These are phyloP conservation scores for Nectriaceae sp. DNA, from an alignment of 2,329 filamentous ascomycete genomes.

Conservation along the genomic window DNA sequence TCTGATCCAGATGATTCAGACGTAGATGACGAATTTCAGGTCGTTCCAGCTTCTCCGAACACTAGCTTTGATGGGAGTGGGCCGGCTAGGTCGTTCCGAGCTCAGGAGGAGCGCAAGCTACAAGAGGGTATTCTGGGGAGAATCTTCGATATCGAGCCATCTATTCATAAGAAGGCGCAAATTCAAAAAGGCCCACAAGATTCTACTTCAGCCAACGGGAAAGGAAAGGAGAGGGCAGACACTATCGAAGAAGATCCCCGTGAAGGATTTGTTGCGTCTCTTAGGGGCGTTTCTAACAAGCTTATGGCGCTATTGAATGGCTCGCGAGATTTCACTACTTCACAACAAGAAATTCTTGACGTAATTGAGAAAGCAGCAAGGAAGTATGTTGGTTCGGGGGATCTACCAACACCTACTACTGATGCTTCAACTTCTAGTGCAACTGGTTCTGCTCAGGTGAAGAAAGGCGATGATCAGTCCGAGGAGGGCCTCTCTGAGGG, in stretches of 20 bases:
- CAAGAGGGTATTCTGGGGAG: constrained; percentile 56
- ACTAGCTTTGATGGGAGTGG: constrained; percentile 40
- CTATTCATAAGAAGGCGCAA: constrained; percentile 37
- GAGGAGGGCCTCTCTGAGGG: constrained; percentile 3
- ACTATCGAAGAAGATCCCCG: constrained; percentile 25
- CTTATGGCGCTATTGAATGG: constrained; percentile 44
- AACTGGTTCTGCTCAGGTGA: constrained; percentile 1
- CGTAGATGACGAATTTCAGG: constrained; percentile 56
- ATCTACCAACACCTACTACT: constrained; percentile 20
- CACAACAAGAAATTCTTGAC: constrained; percentile 51
- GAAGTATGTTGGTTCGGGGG: constrained; percentile 48
- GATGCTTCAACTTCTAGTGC: constrained; percentile 12
- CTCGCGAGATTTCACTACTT: constrained; percentile 32
- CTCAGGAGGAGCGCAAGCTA: constrained; percentile 54
- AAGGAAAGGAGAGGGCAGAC: constrained; percentile 23
- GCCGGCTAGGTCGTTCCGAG: constrained; percentile 48
- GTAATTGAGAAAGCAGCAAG: constrained; percentile 52
- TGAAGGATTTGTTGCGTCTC: constrained; percentile 31
- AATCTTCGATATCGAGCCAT: constrained; percentile 54
- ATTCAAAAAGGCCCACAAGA: constrained; percentile 26
- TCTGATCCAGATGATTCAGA: constrained; percentile 53
- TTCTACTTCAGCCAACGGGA: constrained; percentile 12
- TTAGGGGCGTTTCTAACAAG: constrained; percentile 44
- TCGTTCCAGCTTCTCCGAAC: constrained; percentile 37
- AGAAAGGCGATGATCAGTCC: constrained; percentile 9